These are phyloP conservation scores for Apiospora kogelbergensis DNA, from an alignment of 2,329 filamentous ascomycete genomes.

Conservation along the genomic window DNA sequence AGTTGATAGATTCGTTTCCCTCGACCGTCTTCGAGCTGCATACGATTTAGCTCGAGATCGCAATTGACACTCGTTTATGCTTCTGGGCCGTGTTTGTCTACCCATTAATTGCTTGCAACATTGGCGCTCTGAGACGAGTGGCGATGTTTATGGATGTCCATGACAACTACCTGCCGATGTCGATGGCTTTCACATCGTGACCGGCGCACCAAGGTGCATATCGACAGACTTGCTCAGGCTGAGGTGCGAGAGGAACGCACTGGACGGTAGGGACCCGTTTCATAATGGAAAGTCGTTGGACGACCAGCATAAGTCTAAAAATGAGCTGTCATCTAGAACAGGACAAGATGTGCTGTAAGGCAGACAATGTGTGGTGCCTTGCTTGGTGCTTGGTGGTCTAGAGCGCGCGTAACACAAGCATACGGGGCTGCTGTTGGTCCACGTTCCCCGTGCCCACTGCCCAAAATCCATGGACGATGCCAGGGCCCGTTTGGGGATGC, in stretches of 20 bases:
- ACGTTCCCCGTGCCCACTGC: background rate
- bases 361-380: background rate
- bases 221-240: background rate
- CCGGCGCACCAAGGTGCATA: background rate
- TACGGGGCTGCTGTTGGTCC: background rate
- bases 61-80: background rate
- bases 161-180: background rate
- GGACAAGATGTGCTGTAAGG: background rate
- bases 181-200: background rate
- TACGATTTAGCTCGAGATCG: background rate
- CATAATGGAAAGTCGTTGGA: background rate
- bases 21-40: background rate
- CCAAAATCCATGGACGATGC: background rate
- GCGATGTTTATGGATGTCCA: background rate
- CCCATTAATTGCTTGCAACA: background rate
- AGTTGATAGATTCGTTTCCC: background rate
- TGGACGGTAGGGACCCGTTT: too few species aligned
- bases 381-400: background rate
- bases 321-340: background rate
- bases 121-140: background rate
- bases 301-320: background rate
- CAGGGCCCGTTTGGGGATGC: constrained; percentile 1
- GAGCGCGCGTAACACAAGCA: background rate
- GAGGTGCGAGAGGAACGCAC: too few species aligned
- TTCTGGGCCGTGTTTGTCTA: background rate